A percentile compares a stretch with the other conserved stretches of the same genome.
These are phyloP conservation scores for Botryotinia calthae DNA, from an alignment of 2,329 filamentous ascomycete species.

Conservation along the genomic window DNA sequence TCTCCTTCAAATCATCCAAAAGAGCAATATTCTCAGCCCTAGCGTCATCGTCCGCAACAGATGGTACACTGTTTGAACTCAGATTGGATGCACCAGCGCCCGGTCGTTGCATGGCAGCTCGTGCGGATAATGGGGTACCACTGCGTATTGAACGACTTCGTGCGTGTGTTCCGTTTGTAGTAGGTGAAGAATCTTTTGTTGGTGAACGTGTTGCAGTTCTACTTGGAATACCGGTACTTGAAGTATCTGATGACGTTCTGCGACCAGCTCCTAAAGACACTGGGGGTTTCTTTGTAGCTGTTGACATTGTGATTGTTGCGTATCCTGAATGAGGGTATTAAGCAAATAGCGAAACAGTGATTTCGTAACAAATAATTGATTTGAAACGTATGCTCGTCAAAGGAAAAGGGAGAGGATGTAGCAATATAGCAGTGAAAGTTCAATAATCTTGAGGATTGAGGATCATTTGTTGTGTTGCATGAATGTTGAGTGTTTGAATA, in stretches of 20 bases:
- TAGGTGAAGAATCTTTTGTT: slow-evolving; percentile 32
- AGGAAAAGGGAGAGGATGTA: neutral
- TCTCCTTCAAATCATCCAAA: slow-evolving; percentile 80
- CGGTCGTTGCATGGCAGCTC: slow-evolving; percentile 64
- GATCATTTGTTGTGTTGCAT: slow-evolving; percentile 6
- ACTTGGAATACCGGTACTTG: slow-evolving; percentile 15
- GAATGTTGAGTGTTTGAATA: neutral
- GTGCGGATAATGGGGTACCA: slow-evolving; percentile 68
- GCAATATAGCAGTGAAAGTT: neutral
- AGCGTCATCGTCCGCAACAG: slow-evolving; percentile 65
- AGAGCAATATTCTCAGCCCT: slow-evolving; percentile 76
- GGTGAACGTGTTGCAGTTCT: slow-evolving; percentile 33
- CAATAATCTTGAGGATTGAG: neutral
- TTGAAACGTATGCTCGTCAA: neutral
- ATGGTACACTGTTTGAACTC: slow-evolving; percentile 35
- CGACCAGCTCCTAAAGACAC: slow-evolving; percentile 28
- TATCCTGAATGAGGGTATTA: slow-evolving; percentile 3
- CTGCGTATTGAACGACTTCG: slow-evolving; percentile 65
- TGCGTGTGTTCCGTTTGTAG: slow-evolving; percentile 40
- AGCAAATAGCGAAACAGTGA: neutral
- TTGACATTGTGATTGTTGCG: slow-evolving; percentile 40
- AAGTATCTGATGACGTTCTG: slow-evolving; percentile 35
- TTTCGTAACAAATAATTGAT: slow-evolving; percentile 11
- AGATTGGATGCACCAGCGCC: slow-evolving; percentile 39
- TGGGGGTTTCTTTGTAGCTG: slow-evolving; percentile 44